A percentile compares a stretch with the other conserved stretches of the same genome.
Evolutionary conservation across 345 rosid genomes (phyloP).

Genomic region (Lepidium sativum): DNA sequence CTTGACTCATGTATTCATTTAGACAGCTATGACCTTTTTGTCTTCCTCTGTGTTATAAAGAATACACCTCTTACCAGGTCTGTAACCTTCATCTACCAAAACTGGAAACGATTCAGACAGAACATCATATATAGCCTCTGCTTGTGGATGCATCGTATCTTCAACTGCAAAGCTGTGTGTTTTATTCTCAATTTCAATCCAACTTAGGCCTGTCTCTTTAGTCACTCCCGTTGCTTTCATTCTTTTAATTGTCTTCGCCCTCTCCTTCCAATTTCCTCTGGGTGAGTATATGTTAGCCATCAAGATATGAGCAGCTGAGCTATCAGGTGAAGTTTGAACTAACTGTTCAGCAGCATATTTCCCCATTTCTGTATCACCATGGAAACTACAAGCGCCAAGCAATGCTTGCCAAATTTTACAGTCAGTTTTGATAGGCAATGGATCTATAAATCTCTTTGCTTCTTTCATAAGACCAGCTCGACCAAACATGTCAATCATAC

Average conservation of each 20-base stretch:
- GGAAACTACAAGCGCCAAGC: conserved; percentile 82
- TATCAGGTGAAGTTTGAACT: conserved; percentile 36
- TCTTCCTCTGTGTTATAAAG: conserved; percentile 27
- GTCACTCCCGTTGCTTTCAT: conserved; percentile 65
- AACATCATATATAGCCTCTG: conserved; percentile 40
- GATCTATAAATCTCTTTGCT: conserved; percentile 52
- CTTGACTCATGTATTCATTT: not conserved
- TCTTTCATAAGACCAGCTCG: conserved; percentile 66
- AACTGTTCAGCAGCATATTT: conserved; percentile 65
- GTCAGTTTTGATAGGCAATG: conserved; percentile 45
- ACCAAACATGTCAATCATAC: conserved; percentile 85
- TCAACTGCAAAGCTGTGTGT: conserved; percentile 70
- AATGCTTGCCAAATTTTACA: conserved; percentile 68
- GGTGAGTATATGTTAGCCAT: conserved; percentile 82
- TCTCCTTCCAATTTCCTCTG: conserved; percentile 63
- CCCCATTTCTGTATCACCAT: conserved; percentile 52
- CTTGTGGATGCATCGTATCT: conserved; percentile 70
- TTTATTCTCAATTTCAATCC: conserved; percentile 76
- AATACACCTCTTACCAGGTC: conserved; percentile 42
- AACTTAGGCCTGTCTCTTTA: conserved; percentile 79
- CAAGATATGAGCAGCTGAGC: conserved; percentile 51
- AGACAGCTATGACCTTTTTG: not conserved
- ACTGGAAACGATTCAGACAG: conserved; percentile 39
- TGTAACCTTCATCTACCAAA: conserved; percentile 71
- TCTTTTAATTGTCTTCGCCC: conserved; percentile 59